Conservation (phyloP, 257 asterid species). For the Fraxinus excelsior region DNA sequence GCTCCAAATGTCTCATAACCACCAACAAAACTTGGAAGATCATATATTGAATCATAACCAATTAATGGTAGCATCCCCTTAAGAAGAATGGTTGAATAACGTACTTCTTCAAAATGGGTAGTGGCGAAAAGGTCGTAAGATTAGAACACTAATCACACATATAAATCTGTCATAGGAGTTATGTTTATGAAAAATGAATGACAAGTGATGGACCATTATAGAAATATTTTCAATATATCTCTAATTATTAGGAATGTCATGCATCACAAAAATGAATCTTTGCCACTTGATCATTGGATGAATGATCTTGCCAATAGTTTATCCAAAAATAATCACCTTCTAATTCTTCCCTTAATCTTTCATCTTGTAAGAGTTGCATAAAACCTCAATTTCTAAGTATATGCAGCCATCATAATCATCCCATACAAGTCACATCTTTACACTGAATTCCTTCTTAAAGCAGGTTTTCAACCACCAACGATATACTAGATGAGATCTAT, state of each 20-base stretch:
- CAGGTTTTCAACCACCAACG: background rate
- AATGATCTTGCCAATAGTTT: conserved; percentile 31
- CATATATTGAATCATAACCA: conserved; percentile 26
- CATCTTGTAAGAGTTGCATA: conserved; percentile 18
- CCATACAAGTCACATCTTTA: conserved; percentile 33
- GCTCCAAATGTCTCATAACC: conserved; percentile 23
- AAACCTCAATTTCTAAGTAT: conserved; percentile 33
- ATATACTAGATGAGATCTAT: conserved; percentile 25
- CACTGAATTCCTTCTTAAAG: conserved; percentile 27
- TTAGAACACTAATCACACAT: conserved; percentile 23
- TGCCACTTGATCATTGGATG: conserved; percentile 21
- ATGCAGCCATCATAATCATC: background rate
- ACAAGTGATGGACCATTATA: conserved; percentile 23
- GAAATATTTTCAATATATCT: too few relatives aligned
- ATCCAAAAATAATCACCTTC: conserved; percentile 24
- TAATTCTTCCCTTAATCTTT: conserved; percentile 29
- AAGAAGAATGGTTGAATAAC: conserved; percentile 13
- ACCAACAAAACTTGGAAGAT: conserved; percentile 32
- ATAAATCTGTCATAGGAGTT: conserved; percentile 29
- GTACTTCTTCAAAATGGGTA: conserved; percentile 25
- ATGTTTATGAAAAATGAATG: conserved; percentile 27
- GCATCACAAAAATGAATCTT: conserved; percentile 28
- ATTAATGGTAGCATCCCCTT: conserved; percentile 28
- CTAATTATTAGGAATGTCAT: conserved; percentile 32
- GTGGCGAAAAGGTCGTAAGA: conserved; percentile 35